phyloP scores from a whole-genome alignment of 495 filamentous ascomycete species.

The Hypoxylon intermedium region DNA sequence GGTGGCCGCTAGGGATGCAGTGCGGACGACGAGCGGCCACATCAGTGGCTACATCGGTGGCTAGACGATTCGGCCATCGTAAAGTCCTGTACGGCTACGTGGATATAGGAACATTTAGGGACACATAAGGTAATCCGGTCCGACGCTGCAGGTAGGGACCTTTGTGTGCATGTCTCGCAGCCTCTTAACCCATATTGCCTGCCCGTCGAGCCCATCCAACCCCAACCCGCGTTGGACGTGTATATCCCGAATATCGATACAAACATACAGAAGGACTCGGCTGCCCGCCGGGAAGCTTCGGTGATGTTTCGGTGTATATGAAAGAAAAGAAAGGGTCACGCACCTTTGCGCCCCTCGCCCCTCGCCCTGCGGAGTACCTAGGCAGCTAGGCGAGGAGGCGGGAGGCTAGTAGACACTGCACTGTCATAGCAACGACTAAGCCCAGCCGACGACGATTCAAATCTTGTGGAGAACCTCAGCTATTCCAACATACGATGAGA shows the following conservation, averaged over 20 bases:
- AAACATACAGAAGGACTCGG: constrained; percentile 28
- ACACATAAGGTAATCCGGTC: constrained; percentile 21
- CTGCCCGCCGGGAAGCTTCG: constrained; percentile 38
- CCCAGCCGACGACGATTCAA: not conserved
- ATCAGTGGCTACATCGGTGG: not conserved
- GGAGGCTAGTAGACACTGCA: constrained; percentile 25
- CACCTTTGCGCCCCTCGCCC: constrained; percentile 26
- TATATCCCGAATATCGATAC: constrained; percentile 29
- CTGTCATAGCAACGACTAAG: too few relatives aligned
- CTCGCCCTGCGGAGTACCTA: constrained; percentile 8
- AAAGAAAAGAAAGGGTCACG: constrained; percentile 19
- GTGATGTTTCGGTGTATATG: constrained; percentile 45
- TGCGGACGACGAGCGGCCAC: constrained; percentile 11
- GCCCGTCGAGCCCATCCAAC: constrained; percentile 10
- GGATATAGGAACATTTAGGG: constrained; percentile 1
- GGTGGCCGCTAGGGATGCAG: constrained; percentile 20
- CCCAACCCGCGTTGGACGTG: constrained; percentile 17
- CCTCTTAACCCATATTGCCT: constrained; percentile 2
- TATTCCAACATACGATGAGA: not conserved
- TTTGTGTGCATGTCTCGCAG: constrained; percentile 13
- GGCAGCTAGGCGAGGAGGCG: too few relatives aligned
- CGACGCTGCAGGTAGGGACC: constrained; percentile 15
- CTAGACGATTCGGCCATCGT: not conserved
- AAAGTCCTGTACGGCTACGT: constrained; percentile 12
- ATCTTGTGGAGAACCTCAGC: constrained; percentile 1